These are phyloP conservation scores for Penicillium robsamsonii DNA, from an alignment of 495 filamentous ascomycete genomes.

Conservation along the genomic window DNA sequence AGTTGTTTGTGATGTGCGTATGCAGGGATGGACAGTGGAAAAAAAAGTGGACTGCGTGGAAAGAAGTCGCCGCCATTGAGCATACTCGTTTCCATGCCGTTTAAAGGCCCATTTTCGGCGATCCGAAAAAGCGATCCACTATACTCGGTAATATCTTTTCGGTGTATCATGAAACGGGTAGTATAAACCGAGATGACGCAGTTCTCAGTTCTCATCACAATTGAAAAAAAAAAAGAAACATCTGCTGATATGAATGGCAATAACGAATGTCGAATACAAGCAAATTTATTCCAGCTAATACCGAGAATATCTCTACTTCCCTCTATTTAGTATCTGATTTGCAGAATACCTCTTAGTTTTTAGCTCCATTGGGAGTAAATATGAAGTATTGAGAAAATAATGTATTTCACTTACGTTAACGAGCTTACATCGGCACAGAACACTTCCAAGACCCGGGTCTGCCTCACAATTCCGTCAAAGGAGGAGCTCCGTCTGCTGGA, in stretches of 20 bases:
- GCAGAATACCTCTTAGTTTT: background rate
- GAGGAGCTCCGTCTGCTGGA: constrained; percentile 48
- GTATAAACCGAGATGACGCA: background rate
- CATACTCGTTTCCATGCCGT: background rate
- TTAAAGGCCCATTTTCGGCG: constrained; percentile 3
- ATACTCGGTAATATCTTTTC: background rate
- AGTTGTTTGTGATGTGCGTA: constrained; percentile 1
- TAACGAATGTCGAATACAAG: background rate
- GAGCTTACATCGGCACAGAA: background rate
- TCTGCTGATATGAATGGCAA: background rate
- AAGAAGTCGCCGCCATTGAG: constrained; percentile 9
- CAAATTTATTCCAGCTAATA: background rate
- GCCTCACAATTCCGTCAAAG: constrained; percentile 38
- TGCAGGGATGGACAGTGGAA: background rate
- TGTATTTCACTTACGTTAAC: background rate
- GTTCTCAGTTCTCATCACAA: background rate
- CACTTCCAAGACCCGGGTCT: background rate
- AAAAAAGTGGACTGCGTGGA: background rate
- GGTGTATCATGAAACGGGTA: background rate
- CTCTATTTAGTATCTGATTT: background rate
- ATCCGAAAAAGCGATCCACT: constrained; percentile 1
- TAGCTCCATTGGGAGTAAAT: background rate
- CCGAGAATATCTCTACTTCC: background rate
- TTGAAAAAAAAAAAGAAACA: no score
- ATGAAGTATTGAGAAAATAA: background rate